phyloP scores from a whole-genome alignment of 179 eudicot species.

The Nepenthes alata region DNA sequence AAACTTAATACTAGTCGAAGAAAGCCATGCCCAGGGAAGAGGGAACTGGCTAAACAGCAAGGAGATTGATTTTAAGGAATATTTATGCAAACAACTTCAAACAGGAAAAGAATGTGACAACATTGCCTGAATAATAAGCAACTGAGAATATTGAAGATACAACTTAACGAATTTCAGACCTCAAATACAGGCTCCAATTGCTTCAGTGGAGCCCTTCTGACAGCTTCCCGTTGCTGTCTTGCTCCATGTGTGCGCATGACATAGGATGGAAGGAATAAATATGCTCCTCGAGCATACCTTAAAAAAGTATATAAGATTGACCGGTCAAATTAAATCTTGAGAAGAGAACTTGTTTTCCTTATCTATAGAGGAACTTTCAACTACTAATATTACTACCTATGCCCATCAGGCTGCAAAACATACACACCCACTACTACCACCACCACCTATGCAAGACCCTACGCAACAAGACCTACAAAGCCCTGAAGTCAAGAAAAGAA shows the following conservation, averaged over 20 bases:
- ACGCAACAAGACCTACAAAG: no score
- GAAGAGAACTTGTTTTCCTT: background rate
- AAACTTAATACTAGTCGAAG: no score
- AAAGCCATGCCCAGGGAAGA: no score
- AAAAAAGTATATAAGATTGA: constrained; percentile 6
- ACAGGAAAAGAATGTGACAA: background rate
- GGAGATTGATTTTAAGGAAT: background rate
- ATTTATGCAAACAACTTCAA: background rate
- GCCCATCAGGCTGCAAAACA: background rate
- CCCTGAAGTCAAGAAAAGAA: no score
- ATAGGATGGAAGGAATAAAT: constrained; percentile 78
- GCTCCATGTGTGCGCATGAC: constrained; percentile 95
- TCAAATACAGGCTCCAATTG: constrained; percentile 60
- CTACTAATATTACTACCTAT: background rate
- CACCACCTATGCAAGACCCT: background rate
- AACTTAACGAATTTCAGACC: constrained; percentile 26
- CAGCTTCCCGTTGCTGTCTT: constrained; percentile 66
- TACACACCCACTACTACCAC: background rate
- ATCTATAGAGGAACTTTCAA: no score
- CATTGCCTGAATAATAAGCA: background rate
- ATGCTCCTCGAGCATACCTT: constrained; percentile 81
- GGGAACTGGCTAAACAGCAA: background rate
- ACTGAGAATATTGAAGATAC: background rate
- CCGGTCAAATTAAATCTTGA: background rate
- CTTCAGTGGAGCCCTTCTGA: constrained; percentile 38